phyloP scores from a whole-genome alignment of 1,284 basidiomycete genomes.

The Ustilago shanxiensis region DNA sequence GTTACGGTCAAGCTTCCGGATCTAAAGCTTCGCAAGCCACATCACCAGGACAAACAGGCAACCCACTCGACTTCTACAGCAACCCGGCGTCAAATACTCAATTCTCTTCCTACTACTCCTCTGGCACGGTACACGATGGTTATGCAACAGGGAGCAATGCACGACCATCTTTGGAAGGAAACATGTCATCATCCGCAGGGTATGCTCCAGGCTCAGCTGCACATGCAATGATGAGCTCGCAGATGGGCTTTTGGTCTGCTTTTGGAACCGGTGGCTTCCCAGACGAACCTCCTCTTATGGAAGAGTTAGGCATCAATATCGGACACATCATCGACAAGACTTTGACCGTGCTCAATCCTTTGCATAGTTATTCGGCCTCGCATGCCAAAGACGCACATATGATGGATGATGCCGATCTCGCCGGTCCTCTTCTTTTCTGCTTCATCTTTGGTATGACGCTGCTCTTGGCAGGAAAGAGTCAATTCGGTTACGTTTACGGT shows the following conservation, averaged over 20 bases:
- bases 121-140: slow-evolving; percentile 33
- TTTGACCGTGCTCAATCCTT: slow-evolving; percentile 92
- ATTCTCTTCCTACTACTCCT: slow-evolving; percentile 47
- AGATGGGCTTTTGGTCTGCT: slow-evolving; percentile 65
- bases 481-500: slow-evolving; percentile 99
- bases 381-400: slow-evolving; percentile 81
- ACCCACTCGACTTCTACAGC: slow-evolving; percentile 51
- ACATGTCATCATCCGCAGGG: slow-evolving; percentile 54
- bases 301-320: slow-evolving; percentile 96
- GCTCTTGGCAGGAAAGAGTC: slow-evolving; percentile 91
- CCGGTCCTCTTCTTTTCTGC: slow-evolving; percentile 94
- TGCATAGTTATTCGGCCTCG: slow-evolving; percentile 76
- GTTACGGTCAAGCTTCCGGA: slow-evolving; percentile 41
- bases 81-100: slow-evolving; percentile 30
- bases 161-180: slow-evolving; percentile 59
- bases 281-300: slow-evolving; percentile 68
- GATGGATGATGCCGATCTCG: slow-evolving; percentile 99
- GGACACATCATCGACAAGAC: slow-evolving; percentile 94
- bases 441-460: slow-evolving; percentile 76
- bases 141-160: slow-evolving; percentile 47
- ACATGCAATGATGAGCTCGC: slow-evolving; percentile 57
- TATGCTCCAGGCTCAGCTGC: slow-evolving; percentile 49
- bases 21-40: slow-evolving; percentile 37
- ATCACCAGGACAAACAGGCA: slow-evolving; percentile 30
- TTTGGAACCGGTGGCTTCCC: slow-evolving; percentile 69